These are phyloP conservation scores for Choanephora cucurbitarum DNA, from an alignment of 371 early-diverging fungal species.

Conservation along the genomic window DNA sequence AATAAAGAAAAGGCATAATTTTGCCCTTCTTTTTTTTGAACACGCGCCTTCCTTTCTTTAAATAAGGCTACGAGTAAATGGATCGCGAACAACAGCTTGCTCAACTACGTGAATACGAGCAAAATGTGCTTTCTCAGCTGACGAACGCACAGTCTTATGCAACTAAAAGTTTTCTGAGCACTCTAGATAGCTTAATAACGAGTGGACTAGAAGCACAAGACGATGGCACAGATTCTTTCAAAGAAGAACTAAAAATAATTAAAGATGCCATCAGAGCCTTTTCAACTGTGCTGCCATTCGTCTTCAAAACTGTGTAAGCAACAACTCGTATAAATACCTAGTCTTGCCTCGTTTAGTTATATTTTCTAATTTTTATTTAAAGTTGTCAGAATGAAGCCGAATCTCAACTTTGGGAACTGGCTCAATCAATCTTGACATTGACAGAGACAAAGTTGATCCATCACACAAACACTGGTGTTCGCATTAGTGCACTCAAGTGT, in stretches of 20 bases:
- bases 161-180: slow-evolving; percentile 44
- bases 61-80: too few relatives aligned
- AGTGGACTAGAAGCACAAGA: slow-evolving; percentile 20
- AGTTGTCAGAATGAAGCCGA: slow-evolving; percentile 54
- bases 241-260: slow-evolving; percentile 31
- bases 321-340: neutral
- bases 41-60: too few relatives aligned
- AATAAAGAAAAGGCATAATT: too few relatives aligned
- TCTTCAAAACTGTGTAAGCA: slow-evolving; percentile 23
- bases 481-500: slow-evolving; percentile 45
- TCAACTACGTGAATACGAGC: slow-evolving; percentile 41
- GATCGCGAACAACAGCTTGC: slow-evolving; percentile 31
- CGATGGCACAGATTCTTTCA: slow-evolving; percentile 21
- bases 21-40: too few relatives aligned
- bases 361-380: neutral
- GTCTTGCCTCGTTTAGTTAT: neutral
- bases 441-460: slow-evolving; percentile 25
- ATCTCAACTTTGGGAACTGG: slow-evolving; percentile 42
- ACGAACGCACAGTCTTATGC: slow-evolving; percentile 36
- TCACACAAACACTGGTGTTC: slow-evolving; percentile 43
- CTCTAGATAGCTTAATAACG: slow-evolving; percentile 25
- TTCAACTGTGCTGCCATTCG: slow-evolving; percentile 37
- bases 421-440: slow-evolving; percentile 24
- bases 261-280: slow-evolving; percentile 48
- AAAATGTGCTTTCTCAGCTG: slow-evolving; percentile 25